Base-by-base conservation (phyloP, 805 yeast species). In the Clavispora phyllophila region DNA sequence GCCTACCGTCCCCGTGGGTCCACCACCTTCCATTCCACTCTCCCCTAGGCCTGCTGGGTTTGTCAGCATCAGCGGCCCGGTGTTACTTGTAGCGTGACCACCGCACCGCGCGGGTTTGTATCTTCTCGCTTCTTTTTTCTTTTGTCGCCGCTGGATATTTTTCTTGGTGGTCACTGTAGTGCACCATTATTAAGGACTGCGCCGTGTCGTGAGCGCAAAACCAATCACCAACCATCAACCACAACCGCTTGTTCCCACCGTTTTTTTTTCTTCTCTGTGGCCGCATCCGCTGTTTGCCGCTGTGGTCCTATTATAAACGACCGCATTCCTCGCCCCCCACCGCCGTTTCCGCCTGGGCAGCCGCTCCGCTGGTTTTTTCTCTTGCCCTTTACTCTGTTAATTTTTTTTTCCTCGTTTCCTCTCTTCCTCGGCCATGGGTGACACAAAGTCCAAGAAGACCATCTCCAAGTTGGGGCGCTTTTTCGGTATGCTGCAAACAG, bases 401-500 rank as follows among this genome's bases (percentile, higher is more conserved):
- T n/a, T 19, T 36, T 18, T 26, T 36, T 26, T 25, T 26, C n/a
- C 19, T 10, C 26, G 12, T 24, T 19, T 28, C 4, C 19, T 27
- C 35, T 18, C 18, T 37, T 37, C 6, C 27, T 28, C 35, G 17
- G 6, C 10, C 36, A 56, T 56, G 60, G 48, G 55, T 22, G 61
- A 58, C 31, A 36, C 42, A 39, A 55, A 56, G 41, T 49, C 54
- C 36, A 57, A 55, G 39, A 53, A 49, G 43, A 55, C 58, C 26
- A 49, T 56, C 43, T 43, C 54, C 39, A 51, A 56, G 42, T 46
- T 57, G 24, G 62, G 62, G 18, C 53, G 58, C 43, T 52, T 58
- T 26, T 57, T 58, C 40, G 62, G 62, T 17, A 56, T 54, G 17
- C 56, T 55, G 49, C 47, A 52, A 23, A 44, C 59, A 14, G 53